phyloP scores from a whole-genome alignment of 768 basidiomycete species.

The Trametes maxima region DNA sequence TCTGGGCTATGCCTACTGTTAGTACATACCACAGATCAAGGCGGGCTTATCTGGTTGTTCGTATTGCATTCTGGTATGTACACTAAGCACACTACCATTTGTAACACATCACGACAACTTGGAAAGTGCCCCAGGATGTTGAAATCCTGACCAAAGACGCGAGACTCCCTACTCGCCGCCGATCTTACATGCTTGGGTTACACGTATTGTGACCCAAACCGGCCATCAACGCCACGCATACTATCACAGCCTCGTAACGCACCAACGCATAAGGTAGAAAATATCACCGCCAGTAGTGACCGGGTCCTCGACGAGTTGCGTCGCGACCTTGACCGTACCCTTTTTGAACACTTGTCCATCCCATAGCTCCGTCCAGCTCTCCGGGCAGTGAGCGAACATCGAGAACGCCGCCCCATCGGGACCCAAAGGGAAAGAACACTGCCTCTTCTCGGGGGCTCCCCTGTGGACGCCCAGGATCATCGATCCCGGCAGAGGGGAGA shows the following conservation, averaged over 20 bases:
- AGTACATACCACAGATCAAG: too few relatives aligned
- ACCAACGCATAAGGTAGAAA: constrained; percentile 13
- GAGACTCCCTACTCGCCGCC: not conserved
- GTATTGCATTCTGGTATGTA: not conserved
- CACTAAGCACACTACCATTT: too few relatives aligned
- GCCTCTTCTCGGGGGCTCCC: constrained; percentile 33
- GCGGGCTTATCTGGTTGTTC: too few relatives aligned
- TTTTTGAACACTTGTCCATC: constrained; percentile 38
- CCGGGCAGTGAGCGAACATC: constrained; percentile 39
- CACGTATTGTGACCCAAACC: not conserved
- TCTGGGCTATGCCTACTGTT: too few relatives aligned
- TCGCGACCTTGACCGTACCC: constrained; percentile 34
- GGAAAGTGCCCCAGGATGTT: not conserved
- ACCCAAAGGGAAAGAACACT: not conserved
- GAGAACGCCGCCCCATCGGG: not conserved
- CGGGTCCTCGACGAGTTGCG: too few relatives aligned
- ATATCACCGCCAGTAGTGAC: constrained; percentile 8
- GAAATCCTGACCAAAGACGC: not conserved
- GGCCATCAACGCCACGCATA: not conserved
- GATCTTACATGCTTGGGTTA: not conserved
- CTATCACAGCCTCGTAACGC: constrained; percentile 18
- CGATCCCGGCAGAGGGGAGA: constrained; percentile 44
- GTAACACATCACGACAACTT: not conserved
- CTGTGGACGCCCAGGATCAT: constrained; percentile 47
- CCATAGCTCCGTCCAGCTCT: constrained; percentile 42